Conservation (phyloP, 352 stramenopile species). For the Globisporangium nunn region DNA sequence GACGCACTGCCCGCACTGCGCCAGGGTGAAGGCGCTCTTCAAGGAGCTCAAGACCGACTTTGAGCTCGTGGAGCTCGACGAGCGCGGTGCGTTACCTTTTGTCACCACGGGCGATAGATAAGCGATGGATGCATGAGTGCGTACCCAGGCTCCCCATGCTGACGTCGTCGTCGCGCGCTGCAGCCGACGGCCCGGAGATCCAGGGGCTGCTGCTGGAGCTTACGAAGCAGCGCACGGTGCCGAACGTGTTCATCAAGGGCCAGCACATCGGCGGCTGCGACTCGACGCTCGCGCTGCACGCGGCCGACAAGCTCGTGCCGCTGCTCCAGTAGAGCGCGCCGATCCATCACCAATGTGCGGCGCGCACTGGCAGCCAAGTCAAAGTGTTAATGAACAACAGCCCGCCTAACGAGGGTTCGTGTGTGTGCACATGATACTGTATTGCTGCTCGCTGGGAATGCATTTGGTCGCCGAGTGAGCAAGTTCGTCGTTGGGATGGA, state of each 20-base stretch:
- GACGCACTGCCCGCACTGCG: constrained; percentile 92
- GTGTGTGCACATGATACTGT: too few relatives aligned
- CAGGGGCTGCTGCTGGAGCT: constrained; percentile 87
- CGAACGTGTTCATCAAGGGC: constrained; percentile 98
- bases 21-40: constrained; percentile 86
- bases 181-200: constrained; percentile 86
- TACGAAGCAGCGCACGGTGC: constrained; percentile 94
- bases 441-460: too few relatives aligned
- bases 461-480: too few relatives aligned
- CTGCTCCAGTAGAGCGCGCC: constrained; percentile 34
- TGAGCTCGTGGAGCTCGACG: constrained; percentile 70
- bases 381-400: neutral
- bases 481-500: too few relatives aligned
- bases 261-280: constrained; percentile 95
- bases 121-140: too few relatives aligned
- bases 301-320: constrained; percentile 40
- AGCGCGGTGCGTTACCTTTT: constrained; percentile 22
- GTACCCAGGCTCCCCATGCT: too few relatives aligned
- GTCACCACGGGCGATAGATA: neutral
- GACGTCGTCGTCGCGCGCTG: neutral
- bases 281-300: constrained; percentile 44
- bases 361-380: neutral
- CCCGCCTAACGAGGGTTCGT: too few relatives aligned
- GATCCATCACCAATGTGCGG: too few relatives aligned
- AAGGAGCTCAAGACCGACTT: constrained; percentile 55